Percentiles rank a stretch among this genome's conserved stretches.
These are phyloP conservation scores for Fragaria iinumae DNA, from an alignment of 306 rosid species.

Conservation along the genomic window DNA sequence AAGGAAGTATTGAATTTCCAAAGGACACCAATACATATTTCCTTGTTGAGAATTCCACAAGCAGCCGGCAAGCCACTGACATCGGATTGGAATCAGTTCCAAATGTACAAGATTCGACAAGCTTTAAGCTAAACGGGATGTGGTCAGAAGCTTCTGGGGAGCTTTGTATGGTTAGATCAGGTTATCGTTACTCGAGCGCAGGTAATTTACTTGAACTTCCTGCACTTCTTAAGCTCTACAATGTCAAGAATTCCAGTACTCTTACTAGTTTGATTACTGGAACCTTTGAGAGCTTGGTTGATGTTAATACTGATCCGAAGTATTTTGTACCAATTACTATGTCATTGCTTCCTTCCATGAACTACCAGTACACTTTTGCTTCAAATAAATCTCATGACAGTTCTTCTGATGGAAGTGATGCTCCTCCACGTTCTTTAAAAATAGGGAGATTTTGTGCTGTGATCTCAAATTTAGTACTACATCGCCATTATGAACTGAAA, in stretches of 20 bases:
- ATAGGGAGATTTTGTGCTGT: conserved; percentile 24
- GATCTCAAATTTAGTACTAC: background rate
- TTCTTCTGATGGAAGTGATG: conserved; percentile 11
- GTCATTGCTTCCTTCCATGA: conserved; percentile 34
- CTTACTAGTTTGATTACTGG: conserved; percentile 44
- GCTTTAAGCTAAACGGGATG: background rate
- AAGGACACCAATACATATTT: background rate
- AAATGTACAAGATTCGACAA: background rate
- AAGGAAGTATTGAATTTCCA: background rate
- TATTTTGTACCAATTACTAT: conserved; percentile 41
- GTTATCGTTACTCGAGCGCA: background rate
- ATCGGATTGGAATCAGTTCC: background rate
- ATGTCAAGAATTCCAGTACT: conserved; percentile 28
- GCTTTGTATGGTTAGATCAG: conserved; percentile 42
- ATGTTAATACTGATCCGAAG: conserved; percentile 22
- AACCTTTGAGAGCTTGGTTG: conserved; percentile 40
- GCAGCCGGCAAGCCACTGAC: background rate
- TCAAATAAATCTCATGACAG: conserved; percentile 13
- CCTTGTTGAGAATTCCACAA: background rate
- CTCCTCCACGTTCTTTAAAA: conserved; percentile 8
- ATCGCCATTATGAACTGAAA: conserved; percentile 29
- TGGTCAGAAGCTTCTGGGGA: conserved; percentile 8
- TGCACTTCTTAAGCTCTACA: conserved; percentile 40
- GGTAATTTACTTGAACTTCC: conserved; percentile 20
- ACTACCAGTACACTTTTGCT: conserved; percentile 35